A percentile compares a stretch with the other conserved stretches of the same genome.
Evolutionary conservation across 345 rosid species (phyloP).

Genomic region (Populus davidiana): DNA sequence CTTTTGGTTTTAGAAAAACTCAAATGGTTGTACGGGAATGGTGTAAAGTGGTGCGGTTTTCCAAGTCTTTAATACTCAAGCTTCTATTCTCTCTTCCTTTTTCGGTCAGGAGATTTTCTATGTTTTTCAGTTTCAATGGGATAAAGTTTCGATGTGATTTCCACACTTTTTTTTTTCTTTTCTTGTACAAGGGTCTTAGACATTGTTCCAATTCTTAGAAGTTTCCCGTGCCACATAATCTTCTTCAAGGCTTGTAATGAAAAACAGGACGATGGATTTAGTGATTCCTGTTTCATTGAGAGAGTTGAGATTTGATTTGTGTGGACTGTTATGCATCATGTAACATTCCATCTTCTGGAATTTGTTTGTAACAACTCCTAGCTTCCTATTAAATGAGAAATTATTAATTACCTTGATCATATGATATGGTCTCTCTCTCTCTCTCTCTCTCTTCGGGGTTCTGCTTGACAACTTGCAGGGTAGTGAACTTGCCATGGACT

Average conservation of each 20-base stretch:
- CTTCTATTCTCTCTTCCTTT: not conserved
- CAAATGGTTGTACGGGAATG: slow-evolving; percentile 13
- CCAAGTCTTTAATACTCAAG: slow-evolving; percentile 13
- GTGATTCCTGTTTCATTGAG: not conserved
- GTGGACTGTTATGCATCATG: slow-evolving; percentile 9
- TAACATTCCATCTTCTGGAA: not conserved
- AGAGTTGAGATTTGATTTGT: slow-evolving; percentile 1
- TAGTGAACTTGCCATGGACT: not conserved
- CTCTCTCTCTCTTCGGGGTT: not conserved
- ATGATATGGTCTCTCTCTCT: not conserved
- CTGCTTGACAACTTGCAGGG: not conserved
- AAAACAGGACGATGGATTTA: slow-evolving; percentile 1
- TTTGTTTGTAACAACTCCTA: not conserved
- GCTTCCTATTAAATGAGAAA: not conserved
- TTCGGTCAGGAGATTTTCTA: not conserved
- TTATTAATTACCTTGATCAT: not conserved
- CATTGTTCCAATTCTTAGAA: not conserved
- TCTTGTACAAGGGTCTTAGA: slow-evolving; percentile 9
- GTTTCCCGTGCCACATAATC: not conserved
- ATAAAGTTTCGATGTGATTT: slow-evolving; percentile 11
- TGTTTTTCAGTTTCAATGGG: not conserved
- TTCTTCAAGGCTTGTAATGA: slow-evolving; percentile 4
- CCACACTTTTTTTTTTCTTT: slow-evolving; percentile 10
- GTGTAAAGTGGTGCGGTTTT: slow-evolving; percentile 23
- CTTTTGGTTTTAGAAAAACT: slow-evolving; percentile 10